Base-by-base conservation (phyloP, 441 rosid species). In the Brassica hybrid region DNA sequence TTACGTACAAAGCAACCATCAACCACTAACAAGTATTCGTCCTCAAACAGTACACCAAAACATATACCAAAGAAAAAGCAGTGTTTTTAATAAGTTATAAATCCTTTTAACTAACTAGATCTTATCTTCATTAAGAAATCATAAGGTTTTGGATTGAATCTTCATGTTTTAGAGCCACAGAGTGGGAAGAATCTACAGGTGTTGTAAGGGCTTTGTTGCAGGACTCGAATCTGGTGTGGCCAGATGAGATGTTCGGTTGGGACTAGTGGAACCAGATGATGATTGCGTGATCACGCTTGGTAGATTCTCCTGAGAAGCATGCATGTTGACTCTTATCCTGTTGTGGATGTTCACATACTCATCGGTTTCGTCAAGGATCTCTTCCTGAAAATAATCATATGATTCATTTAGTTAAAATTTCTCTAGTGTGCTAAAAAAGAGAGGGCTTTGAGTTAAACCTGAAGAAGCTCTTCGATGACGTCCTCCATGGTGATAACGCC, bases 401-500 rank as follows among this genome's bases (percentile, higher is more conserved):
- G 6, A 18, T 19, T 54, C 32, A 27, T 27, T 52, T 8, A 65
- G 9, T 27, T 30, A 73, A 10, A 21, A 27, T 3, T 1, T 23
- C 27, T 16, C 21, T 16, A 52, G 58, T 52, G 58, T 52, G 21
- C 10, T 52, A 52, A 16, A 19, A 8, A 19, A 21, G 23, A 21
- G 61, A 57, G 23, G 23, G 48, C 11, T 65, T 59, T 73, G 63
- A 65, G 61, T 52, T 76, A 83, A 18, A 90, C 94, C 91, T 90
- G 90, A 79, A 90, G 91, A 83, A 90, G 93, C 84, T 94, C 98
- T 86, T 94, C 97, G 54, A 94, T 94, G 68, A 94, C 97, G 74
- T 94, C 98, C 78, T 94, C 98, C 98, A 92, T 89, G 62, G 91
- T 83, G 75, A 94, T 94, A 59, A 92, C 96, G 79, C 98, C 97